phyloP scores from a whole-genome alignment of 2,329 filamentous ascomycete species.

The Pyricularia grisea region DNA sequence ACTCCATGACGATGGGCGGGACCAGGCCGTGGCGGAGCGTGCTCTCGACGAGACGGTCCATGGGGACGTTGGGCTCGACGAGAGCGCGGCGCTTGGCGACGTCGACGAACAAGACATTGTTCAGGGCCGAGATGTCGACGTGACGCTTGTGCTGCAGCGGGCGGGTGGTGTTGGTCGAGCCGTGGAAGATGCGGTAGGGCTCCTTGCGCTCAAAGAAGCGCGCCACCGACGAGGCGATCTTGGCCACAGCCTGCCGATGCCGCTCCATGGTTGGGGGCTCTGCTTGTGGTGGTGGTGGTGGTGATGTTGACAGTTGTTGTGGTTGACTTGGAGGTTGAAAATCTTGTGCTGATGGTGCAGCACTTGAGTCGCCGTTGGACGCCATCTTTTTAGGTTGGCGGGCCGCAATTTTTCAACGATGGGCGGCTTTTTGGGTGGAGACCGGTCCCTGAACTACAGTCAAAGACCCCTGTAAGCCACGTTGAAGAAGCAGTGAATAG shows the following conservation, averaged over 20 bases:
- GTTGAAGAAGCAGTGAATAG: background rate
- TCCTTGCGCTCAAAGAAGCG: constrained; percentile 35
- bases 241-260: constrained; percentile 36
- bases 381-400: background rate
- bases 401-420: background rate
- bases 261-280: constrained; percentile 30
- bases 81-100: constrained; percentile 44
- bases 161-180: constrained; percentile 66
- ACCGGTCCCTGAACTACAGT: background rate
- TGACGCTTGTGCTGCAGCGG: constrained; percentile 33
- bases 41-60: constrained; percentile 59
- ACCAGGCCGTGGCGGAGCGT: constrained; percentile 58
- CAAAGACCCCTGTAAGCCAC: background rate
- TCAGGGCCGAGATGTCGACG: constrained; percentile 58
- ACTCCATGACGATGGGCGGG: constrained; percentile 67
- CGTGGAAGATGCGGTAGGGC: constrained; percentile 69
- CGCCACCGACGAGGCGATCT: constrained; percentile 37
- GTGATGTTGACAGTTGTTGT: background rate
- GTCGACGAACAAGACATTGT: constrained; percentile 56
- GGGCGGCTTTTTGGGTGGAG: background rate
- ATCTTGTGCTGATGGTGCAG: background rate
- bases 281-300: background rate
- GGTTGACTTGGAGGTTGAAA: background rate
- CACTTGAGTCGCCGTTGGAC: background rate
- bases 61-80: constrained; percentile 67